Evolutionary conservation across 306 rosid genomes (phyloP), one percentile per base, ranked within the genome.

Genomic region (peach (Prunus persica)): DNA sequence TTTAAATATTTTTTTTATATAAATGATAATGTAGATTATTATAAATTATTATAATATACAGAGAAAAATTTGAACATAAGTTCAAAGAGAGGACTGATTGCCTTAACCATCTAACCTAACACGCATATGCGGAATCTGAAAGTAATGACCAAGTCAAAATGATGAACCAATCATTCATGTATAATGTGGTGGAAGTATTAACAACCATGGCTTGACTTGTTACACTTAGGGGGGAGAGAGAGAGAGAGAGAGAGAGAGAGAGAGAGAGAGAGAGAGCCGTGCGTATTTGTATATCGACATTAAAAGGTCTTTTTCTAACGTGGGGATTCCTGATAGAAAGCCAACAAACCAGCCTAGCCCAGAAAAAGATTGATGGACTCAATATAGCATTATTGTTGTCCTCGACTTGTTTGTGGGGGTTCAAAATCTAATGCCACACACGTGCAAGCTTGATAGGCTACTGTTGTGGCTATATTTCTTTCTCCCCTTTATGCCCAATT

Each of bases 341-440:
- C 77, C 88, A 79, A 50, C 51, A 78, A 62, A 75, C 69, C 86
- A 75, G 79, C 70, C 81, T 81, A 76, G 83, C 79, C 70, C 54
- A 73, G 76, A 78, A 52, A 65, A 30, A 65, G 84, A 76, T 57
- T 54, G 84, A 71, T 64, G 55, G 75, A 64, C 71, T 66, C 52
- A 54, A 25, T 34, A 47, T 24, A 12, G 34, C 69, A 64, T 77
- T 58, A 69, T 77, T 69, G 49, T 62, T 28, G 3, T 15, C 60
- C 13, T 38, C 57, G 65, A 45, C 22, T n/a, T 34, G 30, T 28
- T 20, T 18, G 58, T 63, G 47, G 32, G 71, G 71, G 45, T 73
- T 58, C 78, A 46, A 45, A 25, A 60, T 62, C 69, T 63, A 85
- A 82, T 82, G 84, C 72, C 80, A 69, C 86, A 77, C 84, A 83